Evolutionary conservation across 1,284 basidiomycete species (phyloP), one percentile per base, ranked within the genome.

Genomic region (Limonomyces culmigenus): DNA sequence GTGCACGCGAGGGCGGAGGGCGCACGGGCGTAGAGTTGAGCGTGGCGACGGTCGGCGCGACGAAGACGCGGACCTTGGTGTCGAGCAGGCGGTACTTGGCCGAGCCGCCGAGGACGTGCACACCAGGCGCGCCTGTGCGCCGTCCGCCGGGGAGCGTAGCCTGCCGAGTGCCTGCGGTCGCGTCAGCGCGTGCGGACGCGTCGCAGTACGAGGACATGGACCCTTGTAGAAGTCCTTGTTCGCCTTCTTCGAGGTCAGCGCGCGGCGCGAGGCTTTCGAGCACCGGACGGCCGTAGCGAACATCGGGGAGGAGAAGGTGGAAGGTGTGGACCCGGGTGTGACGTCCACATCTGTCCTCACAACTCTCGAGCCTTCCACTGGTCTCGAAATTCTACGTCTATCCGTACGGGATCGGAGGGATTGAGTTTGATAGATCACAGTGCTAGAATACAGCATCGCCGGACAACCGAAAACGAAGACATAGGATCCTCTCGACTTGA

Each of bases 181-280:
- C 25, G 16, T 18, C n/a, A 5, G 16, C n/a, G 14, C 29, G 16
- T 13, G 4, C 4, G 13, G n/a, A 13, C 6, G 12, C 30, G 19
- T 17, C 17, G 21, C 19, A 5, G 30, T 13, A 5, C 18, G 4
- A 15, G 11, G 2, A 53, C 57, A n/a, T n/a, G 23, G 8, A 79
- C 88, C 89, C 57, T 93, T 95, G 67, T 92, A 93, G 52, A 67
- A 93, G 54, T 93, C 86, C 49, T 92, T 93, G 62, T 91, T 92
- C 14, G 71, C 89, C 35, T 75, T 60, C 54, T 93, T 93, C 1
- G 81, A 64, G 0, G 78, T 88, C 34, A 93, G 63, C 3, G 86
- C 69, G 18, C 74, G 60, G 38, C 89, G 65, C 2, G 79, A 84
- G 18, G 88, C 88, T 57, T 85, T 85, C 21, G 76, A 79, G 4